These are phyloP conservation scores for Xylariaceae sp. DNA, from an alignment of 2,329 filamentous ascomycete genomes.

Conservation along the genomic window DNA sequence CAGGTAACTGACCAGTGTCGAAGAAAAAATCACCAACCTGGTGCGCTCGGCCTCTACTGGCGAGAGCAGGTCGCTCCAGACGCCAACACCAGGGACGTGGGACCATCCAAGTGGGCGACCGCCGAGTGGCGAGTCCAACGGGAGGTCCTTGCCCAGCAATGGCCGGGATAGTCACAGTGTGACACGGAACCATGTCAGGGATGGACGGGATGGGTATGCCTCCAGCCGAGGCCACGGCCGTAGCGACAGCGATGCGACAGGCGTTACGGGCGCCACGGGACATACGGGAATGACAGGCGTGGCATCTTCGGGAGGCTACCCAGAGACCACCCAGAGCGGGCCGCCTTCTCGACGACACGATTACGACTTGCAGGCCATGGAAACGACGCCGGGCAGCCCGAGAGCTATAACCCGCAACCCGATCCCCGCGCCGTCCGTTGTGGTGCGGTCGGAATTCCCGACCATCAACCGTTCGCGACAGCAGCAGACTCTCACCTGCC, in stretches of 20 bases:
- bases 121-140: conserved; percentile 40
- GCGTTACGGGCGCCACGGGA: conserved; percentile 35
- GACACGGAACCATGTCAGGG: conserved; percentile 36
- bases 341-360: conserved; percentile 73
- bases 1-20: conserved; percentile 24
- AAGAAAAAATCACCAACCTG: conserved; percentile 93
- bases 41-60: conserved; percentile 72
- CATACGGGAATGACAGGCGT: conserved; percentile 55
- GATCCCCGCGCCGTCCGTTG: conserved; percentile 87
- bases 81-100: conserved; percentile 61
- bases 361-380: conserved; percentile 95
- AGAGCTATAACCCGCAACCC: conserved; percentile 71
- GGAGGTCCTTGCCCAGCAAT: conserved; percentile 17
- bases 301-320: conserved; percentile 73
- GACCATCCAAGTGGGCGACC: conserved; percentile 55
- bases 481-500: conserved; percentile 89
- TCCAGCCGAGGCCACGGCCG: conserved; percentile 56
- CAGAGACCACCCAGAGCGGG: conserved; percentile 65
- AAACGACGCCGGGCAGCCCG: conserved; percentile 73
- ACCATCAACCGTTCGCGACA: conserved; percentile 87
- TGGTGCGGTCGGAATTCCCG: conserved; percentile 92
- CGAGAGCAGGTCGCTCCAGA: conserved; percentile 52
- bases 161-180: conserved; percentile 31
- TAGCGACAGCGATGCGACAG: conserved; percentile 74
- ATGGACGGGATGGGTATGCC: conserved; percentile 45